Percentiles rank a stretch among this genome's conserved stretches.
phyloP scores from a whole-genome alignment of 1,139 yeast species.

The Blastobotrys serpentis region DNA sequence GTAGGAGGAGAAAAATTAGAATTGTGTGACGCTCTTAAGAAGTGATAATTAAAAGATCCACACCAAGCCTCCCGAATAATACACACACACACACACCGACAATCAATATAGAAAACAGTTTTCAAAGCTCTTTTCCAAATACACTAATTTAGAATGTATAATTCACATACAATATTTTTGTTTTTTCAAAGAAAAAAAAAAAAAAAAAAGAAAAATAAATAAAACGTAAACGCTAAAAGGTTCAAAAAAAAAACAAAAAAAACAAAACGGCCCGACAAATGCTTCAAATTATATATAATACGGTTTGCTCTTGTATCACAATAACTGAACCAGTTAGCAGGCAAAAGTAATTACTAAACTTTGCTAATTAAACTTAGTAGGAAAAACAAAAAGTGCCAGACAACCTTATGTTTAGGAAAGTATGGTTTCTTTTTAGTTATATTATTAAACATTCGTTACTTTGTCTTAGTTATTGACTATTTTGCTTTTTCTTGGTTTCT shows the following conservation, averaged over 20 bases:
- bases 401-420: background rate
- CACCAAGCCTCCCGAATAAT: background rate
- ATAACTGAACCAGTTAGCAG: constrained; percentile 1
- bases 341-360: constrained; percentile 9
- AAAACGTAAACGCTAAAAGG: background rate
- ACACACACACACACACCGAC: background rate
- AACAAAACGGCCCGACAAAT: constrained; percentile 7
- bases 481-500: background rate
- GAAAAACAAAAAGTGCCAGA: constrained; percentile 9
- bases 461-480: background rate
- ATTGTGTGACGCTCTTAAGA: background rate
- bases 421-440: constrained; percentile 5
- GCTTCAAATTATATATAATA: constrained; percentile 9
- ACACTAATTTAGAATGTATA: too few relatives aligned
- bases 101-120: too few relatives aligned
- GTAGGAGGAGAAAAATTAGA: constrained; percentile 2
- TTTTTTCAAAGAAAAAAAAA: background rate
- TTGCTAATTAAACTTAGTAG: constrained; percentile 10
- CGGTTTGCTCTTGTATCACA: constrained; percentile 5
- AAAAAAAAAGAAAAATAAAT: constrained; percentile 8
- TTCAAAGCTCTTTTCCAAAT: too few relatives aligned
- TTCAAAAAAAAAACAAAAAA: constrained; percentile 1
- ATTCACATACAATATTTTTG: background rate
- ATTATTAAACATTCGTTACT: constrained; percentile 10
- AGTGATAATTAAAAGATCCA: background rate